Percentiles rank a stretch among this genome's conserved stretches.
phyloP scores from a whole-genome alignment of 805 yeast species.

The Cyberlindnera veronae region DNA sequence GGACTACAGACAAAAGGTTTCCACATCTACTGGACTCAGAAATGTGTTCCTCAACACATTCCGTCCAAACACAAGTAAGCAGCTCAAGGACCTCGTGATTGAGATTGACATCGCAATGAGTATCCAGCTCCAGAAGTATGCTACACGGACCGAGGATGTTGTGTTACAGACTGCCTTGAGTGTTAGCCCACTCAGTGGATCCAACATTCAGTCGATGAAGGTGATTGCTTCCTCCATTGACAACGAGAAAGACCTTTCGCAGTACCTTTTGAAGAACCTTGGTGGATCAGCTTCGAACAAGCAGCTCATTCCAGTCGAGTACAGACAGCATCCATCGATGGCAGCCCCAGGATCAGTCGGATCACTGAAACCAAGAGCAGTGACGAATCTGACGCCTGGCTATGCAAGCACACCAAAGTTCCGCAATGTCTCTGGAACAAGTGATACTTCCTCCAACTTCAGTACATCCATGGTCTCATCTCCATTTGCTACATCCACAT shows the following conservation, averaged over 20 bases:
- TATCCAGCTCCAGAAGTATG: conserved; percentile 82
- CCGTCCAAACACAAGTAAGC: conserved; percentile 73
- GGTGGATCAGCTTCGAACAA: conserved; percentile 31
- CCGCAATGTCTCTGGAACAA: conserved; percentile 10
- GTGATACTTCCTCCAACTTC: conserved; percentile 30
- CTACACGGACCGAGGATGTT: conserved; percentile 82
- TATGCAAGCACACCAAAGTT: conserved; percentile 4
- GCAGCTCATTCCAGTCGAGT: conserved; percentile 62
- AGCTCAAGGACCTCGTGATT: conserved; percentile 70
- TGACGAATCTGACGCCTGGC: conserved; percentile 4
- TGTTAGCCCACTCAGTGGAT: conserved; percentile 63
- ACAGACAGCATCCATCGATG: conserved; percentile 67
- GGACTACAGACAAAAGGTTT: conserved; percentile 79
- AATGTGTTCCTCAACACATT: conserved; percentile 66
- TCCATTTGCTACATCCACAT: conserved; percentile 3
- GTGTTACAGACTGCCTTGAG: conserved; percentile 82
- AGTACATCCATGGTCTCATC: conserved; percentile 20
- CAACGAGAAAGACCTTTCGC: conserved; percentile 77
- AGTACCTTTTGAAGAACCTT: conserved; percentile 50
- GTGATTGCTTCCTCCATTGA: conserved; percentile 72
- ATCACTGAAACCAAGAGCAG: conserved; percentile 9
- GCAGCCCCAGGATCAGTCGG: conserved; percentile 25
- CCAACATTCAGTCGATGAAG: conserved; percentile 64
- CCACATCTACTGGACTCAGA: conserved; percentile 66
- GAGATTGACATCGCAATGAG: conserved; percentile 90